These are phyloP conservation scores for Cadophora malorum DNA, from an alignment of 2,329 filamentous ascomycete genomes.

Conservation along the genomic window DNA sequence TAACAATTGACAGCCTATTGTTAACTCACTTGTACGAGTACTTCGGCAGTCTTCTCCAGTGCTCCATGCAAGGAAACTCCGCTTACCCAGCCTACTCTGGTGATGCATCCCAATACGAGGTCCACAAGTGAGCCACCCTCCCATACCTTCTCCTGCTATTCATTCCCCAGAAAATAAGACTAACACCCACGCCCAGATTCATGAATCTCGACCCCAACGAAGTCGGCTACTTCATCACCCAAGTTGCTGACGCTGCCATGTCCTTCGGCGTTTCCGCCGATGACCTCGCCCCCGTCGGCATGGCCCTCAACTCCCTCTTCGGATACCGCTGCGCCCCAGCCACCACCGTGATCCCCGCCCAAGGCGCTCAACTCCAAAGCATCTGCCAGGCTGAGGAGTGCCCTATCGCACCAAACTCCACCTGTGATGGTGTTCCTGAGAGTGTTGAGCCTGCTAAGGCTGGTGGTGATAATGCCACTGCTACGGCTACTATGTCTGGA, in stretches of 20 bases:
- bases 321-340: conserved; percentile 57
- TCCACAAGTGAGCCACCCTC: conserved; percentile 51
- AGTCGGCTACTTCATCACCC: conserved; percentile 62
- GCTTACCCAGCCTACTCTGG: conserved; percentile 58
- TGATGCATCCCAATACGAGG: conserved; percentile 54
- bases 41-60: conserved; percentile 63
- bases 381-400: conserved; percentile 61
- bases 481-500: conserved; percentile 12
- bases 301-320: conserved; percentile 54
- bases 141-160: too few species aligned
- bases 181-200: conserved; percentile 52
- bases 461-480: neutral
- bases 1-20: conserved; percentile 51
- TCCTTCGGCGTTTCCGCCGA: conserved; percentile 62
- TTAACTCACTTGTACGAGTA: conserved; percentile 66
- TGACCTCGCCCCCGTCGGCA: conserved; percentile 56
- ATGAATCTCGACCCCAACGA: conserved; percentile 59
- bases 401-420: conserved; percentile 52
- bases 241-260: conserved; percentile 58
- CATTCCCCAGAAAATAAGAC: too few species aligned
- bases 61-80: conserved; percentile 55
- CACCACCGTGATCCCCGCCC: conserved; percentile 49
- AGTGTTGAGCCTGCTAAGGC: conserved; percentile 11
- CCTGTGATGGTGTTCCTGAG: conserved; percentile 47
- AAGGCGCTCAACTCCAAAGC: conserved; percentile 57